Evolutionary conservation across 495 filamentous ascomycete species (phyloP).

Genomic region (Durotheca rogersii): DNA sequence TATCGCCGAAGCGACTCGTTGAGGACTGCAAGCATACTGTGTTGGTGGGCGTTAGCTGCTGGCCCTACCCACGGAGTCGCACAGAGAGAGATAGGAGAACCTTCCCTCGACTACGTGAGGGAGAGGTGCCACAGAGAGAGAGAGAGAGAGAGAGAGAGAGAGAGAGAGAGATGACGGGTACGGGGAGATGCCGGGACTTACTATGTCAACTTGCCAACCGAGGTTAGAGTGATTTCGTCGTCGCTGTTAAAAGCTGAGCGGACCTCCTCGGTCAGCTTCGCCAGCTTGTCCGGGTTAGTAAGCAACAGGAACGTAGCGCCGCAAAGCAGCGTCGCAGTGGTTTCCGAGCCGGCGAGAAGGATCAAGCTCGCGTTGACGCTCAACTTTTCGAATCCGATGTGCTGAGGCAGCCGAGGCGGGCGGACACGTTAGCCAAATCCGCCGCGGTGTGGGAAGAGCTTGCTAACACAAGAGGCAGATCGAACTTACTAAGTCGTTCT

Average conservation of each 20-base stretch:
- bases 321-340: slow-evolving; percentile 58
- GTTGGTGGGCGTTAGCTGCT: neutral
- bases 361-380: slow-evolving; percentile 44
- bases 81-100: too few species aligned
- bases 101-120: neutral
- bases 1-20: slow-evolving; percentile 61
- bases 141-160: neutral
- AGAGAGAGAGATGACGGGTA: neutral
- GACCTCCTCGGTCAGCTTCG: slow-evolving; percentile 53
- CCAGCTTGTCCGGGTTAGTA: slow-evolving; percentile 44
- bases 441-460: neutral
- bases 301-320: slow-evolving; percentile 55
- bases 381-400: slow-evolving; percentile 38
- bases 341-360: slow-evolving; percentile 60
- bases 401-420: too few species aligned
- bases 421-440: too few species aligned
- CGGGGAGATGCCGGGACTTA: neutral
- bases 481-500: slow-evolving; percentile 47
- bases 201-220: slow-evolving; percentile 51
- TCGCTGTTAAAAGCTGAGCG: slow-evolving; percentile 48
- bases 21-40: slow-evolving; percentile 51
- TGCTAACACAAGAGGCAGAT: slow-evolving; percentile 9
- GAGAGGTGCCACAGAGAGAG: neutral
- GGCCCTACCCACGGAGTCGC: neutral
- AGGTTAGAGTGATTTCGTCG: slow-evolving; percentile 53